Evolutionary conservation across 2,329 filamentous ascomycete species (phyloP).

Genomic region (Amauroascus verrucosus): DNA sequence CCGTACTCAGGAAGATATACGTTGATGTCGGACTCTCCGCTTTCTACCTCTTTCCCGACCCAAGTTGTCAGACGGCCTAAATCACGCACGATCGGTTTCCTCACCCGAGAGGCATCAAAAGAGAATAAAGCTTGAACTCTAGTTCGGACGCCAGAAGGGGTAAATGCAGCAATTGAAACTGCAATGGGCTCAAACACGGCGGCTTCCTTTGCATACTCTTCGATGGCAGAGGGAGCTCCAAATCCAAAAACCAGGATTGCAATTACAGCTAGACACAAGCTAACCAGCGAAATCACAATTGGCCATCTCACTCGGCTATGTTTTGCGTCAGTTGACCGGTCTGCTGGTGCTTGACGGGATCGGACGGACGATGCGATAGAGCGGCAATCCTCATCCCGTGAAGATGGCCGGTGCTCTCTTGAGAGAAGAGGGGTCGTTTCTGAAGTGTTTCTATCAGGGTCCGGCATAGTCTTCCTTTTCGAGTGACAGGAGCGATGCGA

Average conservation of each 20-base stretch:
- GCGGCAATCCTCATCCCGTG: conserved; percentile 19
- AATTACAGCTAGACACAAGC: conserved; percentile 54
- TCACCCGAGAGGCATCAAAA: conserved; percentile 67
- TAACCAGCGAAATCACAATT: conserved; percentile 60
- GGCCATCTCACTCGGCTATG: conserved; percentile 53
- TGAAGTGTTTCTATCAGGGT: conserved; percentile 23
- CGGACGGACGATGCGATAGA: conserved; percentile 19
- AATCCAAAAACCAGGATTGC: conserved; percentile 69
- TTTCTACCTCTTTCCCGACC: conserved; percentile 67
- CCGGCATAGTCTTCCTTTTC: conserved; percentile 15
- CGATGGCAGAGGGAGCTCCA: conserved; percentile 65
- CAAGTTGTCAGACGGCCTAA: conserved; percentile 70
- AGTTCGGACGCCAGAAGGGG: conserved; percentile 62
- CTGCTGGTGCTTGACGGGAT: conserved; percentile 17
- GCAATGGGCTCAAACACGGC: conserved; percentile 72
- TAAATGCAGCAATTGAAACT: conserved; percentile 77
- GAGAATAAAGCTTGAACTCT: conserved; percentile 72
- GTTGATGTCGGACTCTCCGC: conserved; percentile 58
- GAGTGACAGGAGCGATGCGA: conserved; percentile 17
- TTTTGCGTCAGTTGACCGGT: conserved; percentile 18
- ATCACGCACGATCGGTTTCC: conserved; percentile 58
- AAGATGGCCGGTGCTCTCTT: background rate
- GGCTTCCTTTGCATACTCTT: conserved; percentile 78
- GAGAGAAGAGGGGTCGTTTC: conserved; percentile 37
- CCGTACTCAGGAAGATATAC: conserved; percentile 77